phyloP scores from a whole-genome alignment of 108 stramenopile genomes.

The Pseudonitzschia delicatissima region DNA sequence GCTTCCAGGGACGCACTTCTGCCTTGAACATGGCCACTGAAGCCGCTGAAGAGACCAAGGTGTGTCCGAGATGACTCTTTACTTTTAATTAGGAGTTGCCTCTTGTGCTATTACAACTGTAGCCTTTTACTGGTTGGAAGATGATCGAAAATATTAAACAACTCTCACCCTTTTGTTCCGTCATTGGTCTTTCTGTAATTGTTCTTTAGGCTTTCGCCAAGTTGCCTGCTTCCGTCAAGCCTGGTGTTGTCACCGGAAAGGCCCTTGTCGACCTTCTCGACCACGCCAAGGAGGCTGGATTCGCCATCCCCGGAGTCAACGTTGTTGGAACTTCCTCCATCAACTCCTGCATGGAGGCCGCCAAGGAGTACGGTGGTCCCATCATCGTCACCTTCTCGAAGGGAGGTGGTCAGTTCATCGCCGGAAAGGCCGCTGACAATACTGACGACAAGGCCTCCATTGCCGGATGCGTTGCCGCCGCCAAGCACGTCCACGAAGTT shows the following conservation, averaged over 20 bases:
- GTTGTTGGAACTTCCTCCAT: constrained; percentile 89
- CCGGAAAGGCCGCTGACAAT: constrained; percentile 89
- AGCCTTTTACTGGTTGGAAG: background rate
- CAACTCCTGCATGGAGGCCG: constrained; percentile 95
- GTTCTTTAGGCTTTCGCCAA: constrained; percentile 86
- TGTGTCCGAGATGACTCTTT: constrained; percentile 16
- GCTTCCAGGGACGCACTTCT: constrained; percentile 39
- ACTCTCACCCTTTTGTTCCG: too few relatives aligned
- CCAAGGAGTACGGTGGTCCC: constrained; percentile 87
- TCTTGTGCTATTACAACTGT: background rate
- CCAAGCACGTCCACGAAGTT: constrained; percentile 94
- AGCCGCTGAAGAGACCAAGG: constrained; percentile 49
- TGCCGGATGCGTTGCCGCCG: constrained; percentile 88
- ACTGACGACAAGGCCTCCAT: constrained; percentile 82
- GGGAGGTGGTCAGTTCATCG: constrained; percentile 94
- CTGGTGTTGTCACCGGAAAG: constrained; percentile 88
- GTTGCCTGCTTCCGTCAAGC: constrained; percentile 86
- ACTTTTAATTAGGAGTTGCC: background rate
- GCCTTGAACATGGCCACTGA: constrained; percentile 66
- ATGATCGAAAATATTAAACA: too few relatives aligned
- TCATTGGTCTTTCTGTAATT: too few relatives aligned
- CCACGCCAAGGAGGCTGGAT: constrained; percentile 79
- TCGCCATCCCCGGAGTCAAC: constrained; percentile 96
- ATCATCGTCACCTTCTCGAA: constrained; percentile 93
- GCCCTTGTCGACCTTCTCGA: constrained; percentile 85